These are phyloP conservation scores for Cornus suecica DNA, from an alignment of 148 eudicot species.

Conservation along the genomic window DNA sequence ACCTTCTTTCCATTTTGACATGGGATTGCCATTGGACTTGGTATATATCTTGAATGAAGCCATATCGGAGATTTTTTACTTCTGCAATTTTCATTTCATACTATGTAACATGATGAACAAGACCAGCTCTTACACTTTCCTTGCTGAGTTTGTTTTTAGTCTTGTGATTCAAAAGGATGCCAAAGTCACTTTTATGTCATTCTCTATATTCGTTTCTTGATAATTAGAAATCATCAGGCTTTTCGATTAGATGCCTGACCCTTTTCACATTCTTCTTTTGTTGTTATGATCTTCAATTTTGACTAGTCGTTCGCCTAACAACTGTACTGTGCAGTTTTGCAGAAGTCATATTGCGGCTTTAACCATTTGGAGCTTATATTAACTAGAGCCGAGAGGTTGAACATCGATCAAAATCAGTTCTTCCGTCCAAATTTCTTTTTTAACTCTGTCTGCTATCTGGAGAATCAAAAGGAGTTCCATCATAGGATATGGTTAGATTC, in stretches of 20 bases:
- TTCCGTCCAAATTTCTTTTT: background rate
- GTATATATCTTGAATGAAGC: background rate
- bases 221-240: background rate
- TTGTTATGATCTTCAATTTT: background rate
- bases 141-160: background rate
- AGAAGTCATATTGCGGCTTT: background rate
- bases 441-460: background rate
- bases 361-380: background rate
- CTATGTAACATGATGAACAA: background rate
- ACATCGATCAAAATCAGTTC: background rate
- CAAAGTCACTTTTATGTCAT: background rate
- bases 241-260: background rate
- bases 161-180: background rate
- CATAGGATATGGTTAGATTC: background rate
- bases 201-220: background rate
- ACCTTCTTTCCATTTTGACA: background rate
- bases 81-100: background rate
- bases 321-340: background rate
- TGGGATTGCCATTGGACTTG: background rate
- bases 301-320: background rate
- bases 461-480: background rate
- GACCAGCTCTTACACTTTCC: background rate
- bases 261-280: background rate
- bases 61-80: background rate
- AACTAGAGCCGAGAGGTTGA: conserved; percentile 3